Evolutionary conservation across 768 basidiomycete species (phyloP), one percentile per base, ranked within the genome.

Genomic region (Lanmaoa rubissima): DNA sequence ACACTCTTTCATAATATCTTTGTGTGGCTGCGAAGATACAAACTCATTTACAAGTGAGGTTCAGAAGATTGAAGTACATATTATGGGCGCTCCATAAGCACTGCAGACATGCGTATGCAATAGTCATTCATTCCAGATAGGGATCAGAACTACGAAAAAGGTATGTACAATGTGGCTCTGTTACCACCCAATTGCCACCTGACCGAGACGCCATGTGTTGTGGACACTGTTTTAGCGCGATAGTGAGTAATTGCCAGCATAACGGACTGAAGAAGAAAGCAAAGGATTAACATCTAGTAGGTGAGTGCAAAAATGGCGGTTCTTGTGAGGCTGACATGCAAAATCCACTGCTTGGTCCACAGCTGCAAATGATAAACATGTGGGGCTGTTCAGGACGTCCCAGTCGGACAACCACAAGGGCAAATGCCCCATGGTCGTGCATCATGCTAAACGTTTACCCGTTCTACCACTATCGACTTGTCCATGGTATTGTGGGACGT

Each of bases 391-490:
- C n/a, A n/a, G n/a, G 28, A 28, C 28, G 28, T 28, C 7, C 28
- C 4, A 28, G 28, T 6, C 7, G 28, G 28, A 28, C 28, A 26
- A 26, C 26, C 26, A 5, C 5, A 6, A 28, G 4, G 28, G 5
- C 28, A 28, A 28, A 28, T 7, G 6, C 28, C 28, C 28, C 28
- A 6, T 28, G 28, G 28, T 28, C 7, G 28, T 28, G 28, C 5
- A 28, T 28, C 28, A 28, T 4, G 28, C 28, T 6, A 6, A 28
- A 28, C 4, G 7, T 28, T 34, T 26, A 21, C 0, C 43, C 31
- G 2, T 47, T 19, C 32, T 49, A 55, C 24, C 57, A 58, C 43
- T 58, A 50, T 17, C 36, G 52, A n/a, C 47, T 58, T 2, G 24
- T 48, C 2, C 46, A 38, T 38, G 28, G 42, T 4, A 35, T 35